A percentile compares a stretch with the other conserved stretches of the same genome.
Conservation (phyloP, 2,329 filamentous ascomycete species). For the Verticillium klebahnii region DNA sequence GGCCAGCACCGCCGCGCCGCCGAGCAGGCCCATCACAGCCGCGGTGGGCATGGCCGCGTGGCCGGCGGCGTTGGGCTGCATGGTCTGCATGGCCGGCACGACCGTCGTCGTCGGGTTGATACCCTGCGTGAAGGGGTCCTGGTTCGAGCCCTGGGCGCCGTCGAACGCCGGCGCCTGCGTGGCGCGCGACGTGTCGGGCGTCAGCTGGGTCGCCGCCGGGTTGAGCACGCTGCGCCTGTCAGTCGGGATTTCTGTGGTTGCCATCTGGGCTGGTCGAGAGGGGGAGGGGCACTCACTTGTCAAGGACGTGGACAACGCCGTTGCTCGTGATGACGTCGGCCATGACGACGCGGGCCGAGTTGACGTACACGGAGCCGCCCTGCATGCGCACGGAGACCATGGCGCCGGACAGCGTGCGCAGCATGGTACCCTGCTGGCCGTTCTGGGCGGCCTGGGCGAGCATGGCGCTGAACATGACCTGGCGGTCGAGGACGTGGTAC, state of each 20-base stretch:
- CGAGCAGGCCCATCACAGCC: constrained; percentile 14
- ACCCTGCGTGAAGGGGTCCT: constrained; percentile 51
- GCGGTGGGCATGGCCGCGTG: constrained; percentile 12
- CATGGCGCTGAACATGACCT: constrained; percentile 47
- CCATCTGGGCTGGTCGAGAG: background rate
- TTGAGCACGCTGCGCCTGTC: constrained; percentile 45
- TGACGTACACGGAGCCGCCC: constrained; percentile 42
- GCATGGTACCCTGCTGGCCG: constrained; percentile 43
- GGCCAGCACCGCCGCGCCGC: constrained; percentile 11
- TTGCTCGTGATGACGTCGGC: constrained; percentile 47
- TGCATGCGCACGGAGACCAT: constrained; percentile 43
- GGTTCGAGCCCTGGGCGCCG: constrained; percentile 41
- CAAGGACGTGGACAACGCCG: constrained; percentile 54
- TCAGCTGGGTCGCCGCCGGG: constrained; percentile 40
- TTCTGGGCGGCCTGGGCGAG: constrained; percentile 41
- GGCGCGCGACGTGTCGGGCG: constrained; percentile 34
- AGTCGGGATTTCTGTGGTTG: background rate
- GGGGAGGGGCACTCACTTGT: constrained; percentile 37
- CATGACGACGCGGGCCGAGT: constrained; percentile 43
- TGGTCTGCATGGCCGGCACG: constrained; percentile 15
- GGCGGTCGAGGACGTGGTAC: constrained; percentile 55
- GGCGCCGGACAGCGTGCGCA: constrained; percentile 54
- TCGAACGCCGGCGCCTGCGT: constrained; percentile 49
- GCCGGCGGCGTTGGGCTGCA: constrained; percentile 11
- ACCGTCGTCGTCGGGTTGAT: constrained; percentile 26